Conservation (phyloP, 352 stramenopile genomes). For the Globisporangium splendens region DNA sequence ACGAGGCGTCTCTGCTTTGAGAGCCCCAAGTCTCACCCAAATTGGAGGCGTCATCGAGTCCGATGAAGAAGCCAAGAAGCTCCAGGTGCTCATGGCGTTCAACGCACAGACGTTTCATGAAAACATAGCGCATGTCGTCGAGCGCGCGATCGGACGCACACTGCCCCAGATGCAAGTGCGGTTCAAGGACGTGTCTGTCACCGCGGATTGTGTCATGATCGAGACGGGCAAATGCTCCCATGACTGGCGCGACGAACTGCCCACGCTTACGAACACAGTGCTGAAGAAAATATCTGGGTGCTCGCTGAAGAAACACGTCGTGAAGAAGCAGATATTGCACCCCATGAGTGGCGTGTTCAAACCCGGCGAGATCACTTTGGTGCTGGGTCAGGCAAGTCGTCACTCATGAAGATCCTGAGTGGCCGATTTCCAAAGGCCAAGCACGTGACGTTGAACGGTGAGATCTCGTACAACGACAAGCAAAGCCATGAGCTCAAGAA, state of each 20-base stretch:
- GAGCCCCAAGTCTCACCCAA: neutral
- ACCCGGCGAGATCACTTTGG: constrained; percentile 45
- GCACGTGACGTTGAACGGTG: constrained; percentile 30
- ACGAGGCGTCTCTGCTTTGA: too few species aligned
- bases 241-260: constrained; percentile 17
- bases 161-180: constrained; percentile 8
- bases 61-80: constrained; percentile 2
- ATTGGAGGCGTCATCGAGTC: constrained; percentile 11
- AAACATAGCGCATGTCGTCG: neutral
- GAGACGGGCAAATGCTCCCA: neutral
- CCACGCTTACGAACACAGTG: constrained; percentile 33
- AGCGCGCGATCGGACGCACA: neutral
- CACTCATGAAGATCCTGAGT: constrained; percentile 48
- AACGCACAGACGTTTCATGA: constrained; percentile 8
- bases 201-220: neutral
- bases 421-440: constrained; percentile 45
- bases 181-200: constrained; percentile 5
- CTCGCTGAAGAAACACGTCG: constrained; percentile 16
- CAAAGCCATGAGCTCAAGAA: constrained; percentile 18
- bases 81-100: constrained; percentile 6
- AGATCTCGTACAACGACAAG: constrained; percentile 53
- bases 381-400: constrained; percentile 40
- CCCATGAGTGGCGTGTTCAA: constrained; percentile 29
- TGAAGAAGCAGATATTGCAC: constrained; percentile 14
- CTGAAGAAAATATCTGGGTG: constrained; percentile 15